A percentile compares a stretch with the other conserved stretches of the same genome.
These are phyloP conservation scores for Aspergillus panamensis DNA, from an alignment of 495 filamentous ascomycete genomes.

Conservation along the genomic window DNA sequence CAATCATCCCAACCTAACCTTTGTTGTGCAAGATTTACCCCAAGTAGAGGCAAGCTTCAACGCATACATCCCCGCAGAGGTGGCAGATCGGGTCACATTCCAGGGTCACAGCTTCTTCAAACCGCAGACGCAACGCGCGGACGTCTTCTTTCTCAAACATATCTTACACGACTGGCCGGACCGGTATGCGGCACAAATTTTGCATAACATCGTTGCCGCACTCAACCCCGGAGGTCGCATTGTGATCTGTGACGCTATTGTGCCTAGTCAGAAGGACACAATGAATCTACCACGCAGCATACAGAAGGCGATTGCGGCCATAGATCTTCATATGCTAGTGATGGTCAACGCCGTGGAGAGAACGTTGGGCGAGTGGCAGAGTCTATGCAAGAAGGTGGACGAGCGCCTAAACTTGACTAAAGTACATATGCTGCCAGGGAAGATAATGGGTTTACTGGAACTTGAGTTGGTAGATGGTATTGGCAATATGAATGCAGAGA, in stretches of 20 bases:
- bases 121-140: not conserved
- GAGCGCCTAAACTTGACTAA: too few species aligned
- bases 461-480: too few species aligned
- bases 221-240: not conserved
- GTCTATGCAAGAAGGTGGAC: too few species aligned
- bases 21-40: not conserved
- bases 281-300: not conserved
- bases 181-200: not conserved
- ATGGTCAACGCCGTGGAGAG: not conserved
- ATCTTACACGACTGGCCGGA: conserved; percentile 5
- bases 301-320: not conserved
- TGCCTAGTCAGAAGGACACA: not conserved
- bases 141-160: not conserved
- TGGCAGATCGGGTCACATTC: not conserved
- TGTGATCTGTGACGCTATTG: not conserved
- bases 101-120: conserved; percentile 1
- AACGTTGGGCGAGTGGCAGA: not conserved
- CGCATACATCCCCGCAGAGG: not conserved
- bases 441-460: too few species aligned
- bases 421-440: too few species aligned
- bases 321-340: not conserved
- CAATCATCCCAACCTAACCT: not conserved
- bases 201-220: not conserved
- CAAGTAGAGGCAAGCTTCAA: not conserved
- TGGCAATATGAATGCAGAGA: too few species aligned